These are phyloP conservation scores for Chrysoporthe austroafricana DNA, from an alignment of 2,329 filamentous ascomycete genomes.

Conservation along the genomic window DNA sequence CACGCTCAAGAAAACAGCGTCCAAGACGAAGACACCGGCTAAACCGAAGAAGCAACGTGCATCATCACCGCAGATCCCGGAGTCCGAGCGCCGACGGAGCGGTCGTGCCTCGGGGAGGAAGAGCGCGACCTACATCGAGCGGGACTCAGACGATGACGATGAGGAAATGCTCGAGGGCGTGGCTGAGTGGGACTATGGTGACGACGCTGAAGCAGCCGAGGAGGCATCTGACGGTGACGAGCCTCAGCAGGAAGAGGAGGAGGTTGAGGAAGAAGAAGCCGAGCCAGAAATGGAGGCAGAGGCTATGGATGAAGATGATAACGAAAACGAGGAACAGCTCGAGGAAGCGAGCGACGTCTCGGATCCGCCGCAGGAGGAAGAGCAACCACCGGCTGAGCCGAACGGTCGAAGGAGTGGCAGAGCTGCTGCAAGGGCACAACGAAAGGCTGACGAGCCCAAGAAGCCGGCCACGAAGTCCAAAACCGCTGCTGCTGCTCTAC, in stretches of 20 bases:
- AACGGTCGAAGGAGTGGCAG: slow-evolving; percentile 30
- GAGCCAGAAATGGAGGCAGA: slow-evolving; percentile 14
- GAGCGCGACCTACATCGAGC: slow-evolving; percentile 57
- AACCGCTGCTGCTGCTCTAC: slow-evolving; percentile 14
- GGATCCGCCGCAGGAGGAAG: slow-evolving; percentile 17
- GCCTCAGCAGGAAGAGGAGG: slow-evolving; percentile 32
- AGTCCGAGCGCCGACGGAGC: slow-evolving; percentile 58
- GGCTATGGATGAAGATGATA: slow-evolving; percentile 14
- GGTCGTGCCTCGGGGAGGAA: slow-evolving; percentile 49
- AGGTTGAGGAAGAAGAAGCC: slow-evolving; percentile 28
- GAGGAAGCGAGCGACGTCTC: slow-evolving; percentile 17
- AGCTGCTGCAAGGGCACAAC: slow-evolving; percentile 24
- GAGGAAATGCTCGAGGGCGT: slow-evolving; percentile 66
- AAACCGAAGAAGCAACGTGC: slow-evolving; percentile 40
- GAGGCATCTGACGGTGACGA: slow-evolving; percentile 32
- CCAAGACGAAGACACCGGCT: slow-evolving; percentile 36
- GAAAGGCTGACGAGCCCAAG: slow-evolving; percentile 22
- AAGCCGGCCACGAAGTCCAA: slow-evolving; percentile 27
- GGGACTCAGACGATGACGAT: slow-evolving; percentile 61
- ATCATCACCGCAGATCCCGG: slow-evolving; percentile 38
- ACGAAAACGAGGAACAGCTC: slow-evolving; percentile 14
- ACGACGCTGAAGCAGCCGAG: slow-evolving; percentile 39
- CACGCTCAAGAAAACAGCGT: slow-evolving; percentile 32
- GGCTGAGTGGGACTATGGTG: slow-evolving; percentile 61
- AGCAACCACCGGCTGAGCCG: slow-evolving; percentile 18